Evolutionary conservation across 2,329 filamentous ascomycete genomes (phyloP), one percentile per base, ranked within the genome.

Genomic region (Alternaria metachromatica): DNA sequence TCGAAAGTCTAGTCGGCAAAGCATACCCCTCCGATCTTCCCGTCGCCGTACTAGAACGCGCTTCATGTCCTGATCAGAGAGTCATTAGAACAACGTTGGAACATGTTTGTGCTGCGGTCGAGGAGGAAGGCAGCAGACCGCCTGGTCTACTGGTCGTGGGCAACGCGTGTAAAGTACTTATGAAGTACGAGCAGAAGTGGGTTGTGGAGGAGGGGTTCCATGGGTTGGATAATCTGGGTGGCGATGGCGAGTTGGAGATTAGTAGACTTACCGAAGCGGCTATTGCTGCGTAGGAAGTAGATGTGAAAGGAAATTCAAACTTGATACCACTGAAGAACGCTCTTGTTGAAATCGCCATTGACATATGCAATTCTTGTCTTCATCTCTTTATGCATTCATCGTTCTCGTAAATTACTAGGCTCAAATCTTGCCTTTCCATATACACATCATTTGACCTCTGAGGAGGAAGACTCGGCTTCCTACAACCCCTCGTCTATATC

Each of bases 21-120:
- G 78, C 76, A 3, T 97, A 93, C 90, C 95, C 95, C 0, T 81
- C 80, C 33, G 80, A 83, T n/a, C 96, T 94, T 1, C 94, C 95
- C 0, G 97, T 95, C 74, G 94, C 95, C 1, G 94, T 99, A 11
- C 87, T 99, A 59, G 96, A 99, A 81, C 87, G 96, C 37, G 96
- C 96, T 6, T 97, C 92, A 65, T 99, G 96, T 77, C 92, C 93
- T 0, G 96, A 99, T 76, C 96, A 99, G 82, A 86, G 95, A 53
- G 92, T 99, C 15, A 94, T 99, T 26, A 86, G 96, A 60, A 96
- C 94, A 2, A 97, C 93, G 1, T 82, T 99, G 23, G 87, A 89
- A 71, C 87, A 91, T 72, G 93, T 98, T 1, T 91, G 87, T 23
- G 86, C 89, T 56, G 96, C 96, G 0, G 89, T 99, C 49, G 94